phyloP scores from a whole-genome alignment of 2,329 filamentous ascomycete genomes.

The Xylaria sp. region DNA sequence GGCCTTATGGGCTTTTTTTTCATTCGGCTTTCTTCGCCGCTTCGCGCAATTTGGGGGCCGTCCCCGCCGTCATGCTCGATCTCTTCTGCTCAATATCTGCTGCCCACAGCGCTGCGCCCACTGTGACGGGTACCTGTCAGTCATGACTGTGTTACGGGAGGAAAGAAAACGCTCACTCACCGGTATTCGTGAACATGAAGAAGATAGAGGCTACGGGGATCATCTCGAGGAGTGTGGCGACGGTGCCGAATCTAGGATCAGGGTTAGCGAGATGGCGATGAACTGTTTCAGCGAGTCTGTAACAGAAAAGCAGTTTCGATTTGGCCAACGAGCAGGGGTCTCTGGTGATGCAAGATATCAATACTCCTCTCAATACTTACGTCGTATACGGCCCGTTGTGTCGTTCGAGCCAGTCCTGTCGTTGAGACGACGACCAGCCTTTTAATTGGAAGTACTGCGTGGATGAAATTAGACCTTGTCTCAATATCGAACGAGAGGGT shows the following conservation, averaged over 20 bases:
- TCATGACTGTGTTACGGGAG: conserved; percentile 4
- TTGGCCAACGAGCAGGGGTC: background rate
- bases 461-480: conserved; percentile 43
- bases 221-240: conserved; percentile 77
- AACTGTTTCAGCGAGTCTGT: background rate
- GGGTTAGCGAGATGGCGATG: background rate
- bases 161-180: conserved; percentile 35
- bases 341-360: background rate
- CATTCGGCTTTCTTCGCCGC: conserved; percentile 46
- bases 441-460: conserved; percentile 86
- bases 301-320: background rate
- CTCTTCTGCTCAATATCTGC: conserved; percentile 68
- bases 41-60: conserved; percentile 47
- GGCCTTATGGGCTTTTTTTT: conserved; percentile 20
- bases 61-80: conserved; percentile 44
- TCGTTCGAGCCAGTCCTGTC: conserved; percentile 62
- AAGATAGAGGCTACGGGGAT: conserved; percentile 76
- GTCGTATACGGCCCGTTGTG: conserved; percentile 74
- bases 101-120: conserved; percentile 91
- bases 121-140: conserved; percentile 37
- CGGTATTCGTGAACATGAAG: conserved; percentile 84
- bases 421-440: conserved; percentile 63
- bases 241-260: conserved; percentile 58
- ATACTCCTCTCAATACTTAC: conserved; percentile 44
- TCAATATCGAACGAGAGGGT: conserved; percentile 1